Evolutionary conservation across 768 basidiomycete genomes (phyloP).

Genomic region (Rhizopogon vinicolor): DNA sequence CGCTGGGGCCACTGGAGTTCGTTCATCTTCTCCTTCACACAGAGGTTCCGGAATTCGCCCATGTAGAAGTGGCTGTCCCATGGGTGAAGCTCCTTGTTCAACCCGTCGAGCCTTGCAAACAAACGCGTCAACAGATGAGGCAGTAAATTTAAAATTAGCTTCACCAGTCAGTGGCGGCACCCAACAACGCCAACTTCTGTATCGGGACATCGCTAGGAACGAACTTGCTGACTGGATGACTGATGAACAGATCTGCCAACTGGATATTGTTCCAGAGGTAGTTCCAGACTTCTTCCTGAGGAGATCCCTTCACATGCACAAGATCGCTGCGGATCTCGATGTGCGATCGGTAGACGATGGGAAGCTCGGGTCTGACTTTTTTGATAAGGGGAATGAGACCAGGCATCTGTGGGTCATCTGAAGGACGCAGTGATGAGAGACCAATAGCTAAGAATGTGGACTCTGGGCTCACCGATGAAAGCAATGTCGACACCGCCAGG

Average conservation of each 20-base stretch:
- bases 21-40: constrained; percentile 74
- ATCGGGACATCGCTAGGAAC: constrained; percentile 81
- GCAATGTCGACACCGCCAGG: constrained; percentile 82
- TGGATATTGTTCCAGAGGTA: constrained; percentile 94
- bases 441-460: background rate
- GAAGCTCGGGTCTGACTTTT: constrained; percentile 76
- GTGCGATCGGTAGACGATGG: constrained; percentile 92
- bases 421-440: constrained; percentile 11
- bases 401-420: constrained; percentile 91
- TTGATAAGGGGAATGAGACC: constrained; percentile 92
- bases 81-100: constrained; percentile 81
- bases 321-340: constrained; percentile 92
- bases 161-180: constrained; percentile 84
- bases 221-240: constrained; percentile 92
- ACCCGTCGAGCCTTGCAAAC: constrained; percentile 71
- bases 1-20: constrained; percentile 76
- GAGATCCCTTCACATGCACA: constrained; percentile 73
- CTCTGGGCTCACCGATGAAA: constrained; percentile 62
- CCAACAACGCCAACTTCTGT: constrained; percentile 66
- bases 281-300: constrained; percentile 90
- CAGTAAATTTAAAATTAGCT: constrained; percentile 5
- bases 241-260: constrained; percentile 87
- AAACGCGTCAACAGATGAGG: constrained; percentile 1
- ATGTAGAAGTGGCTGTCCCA: constrained; percentile 90
- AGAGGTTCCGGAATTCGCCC: constrained; percentile 80